Conservation (phyloP, 306 rosid species). For the Astragalus glycyphyllos region DNA sequence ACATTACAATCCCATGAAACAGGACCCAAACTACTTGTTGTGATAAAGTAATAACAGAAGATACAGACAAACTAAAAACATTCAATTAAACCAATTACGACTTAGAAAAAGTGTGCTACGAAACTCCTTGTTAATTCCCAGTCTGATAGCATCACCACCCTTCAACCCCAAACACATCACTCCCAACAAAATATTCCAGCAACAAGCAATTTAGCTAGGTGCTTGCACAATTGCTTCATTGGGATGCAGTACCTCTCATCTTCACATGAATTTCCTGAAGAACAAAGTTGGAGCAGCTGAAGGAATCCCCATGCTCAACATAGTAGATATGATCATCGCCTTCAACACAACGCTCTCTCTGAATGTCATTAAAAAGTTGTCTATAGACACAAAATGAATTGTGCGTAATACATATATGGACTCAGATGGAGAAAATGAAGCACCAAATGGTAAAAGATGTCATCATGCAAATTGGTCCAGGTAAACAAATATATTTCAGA, state of each 20-base stretch:
- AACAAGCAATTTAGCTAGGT: slow-evolving; percentile 1
- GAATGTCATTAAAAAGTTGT: slow-evolving; percentile 76
- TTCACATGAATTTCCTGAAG: slow-evolving; percentile 91
- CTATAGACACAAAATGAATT: slow-evolving; percentile 51
- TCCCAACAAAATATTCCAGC: background rate
- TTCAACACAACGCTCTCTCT: slow-evolving; percentile 65
- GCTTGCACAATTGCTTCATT: slow-evolving; percentile 15
- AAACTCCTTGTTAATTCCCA: too few species aligned
- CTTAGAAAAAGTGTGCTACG: too few species aligned
- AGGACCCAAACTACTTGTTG: too few species aligned
- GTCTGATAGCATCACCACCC: too few species aligned
- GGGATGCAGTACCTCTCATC: slow-evolving; percentile 75
- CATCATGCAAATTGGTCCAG: slow-evolving; percentile 35
- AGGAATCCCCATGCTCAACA: slow-evolving; percentile 66
- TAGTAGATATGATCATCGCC: slow-evolving; percentile 66
- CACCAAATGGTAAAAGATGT: slow-evolving; percentile 22
- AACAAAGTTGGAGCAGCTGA: slow-evolving; percentile 88
- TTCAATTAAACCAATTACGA: too few species aligned
- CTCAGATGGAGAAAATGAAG: slow-evolving; percentile 29
- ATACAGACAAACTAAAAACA: too few species aligned
- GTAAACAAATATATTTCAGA: too few species aligned
- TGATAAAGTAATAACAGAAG: too few species aligned
- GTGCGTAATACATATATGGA: background rate
- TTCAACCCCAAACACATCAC: too few species aligned
- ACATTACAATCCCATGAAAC: too few species aligned